Conservation (phyloP, 371 early-diverging fungal species). For the Lichtheimia hyalospora region DNA sequence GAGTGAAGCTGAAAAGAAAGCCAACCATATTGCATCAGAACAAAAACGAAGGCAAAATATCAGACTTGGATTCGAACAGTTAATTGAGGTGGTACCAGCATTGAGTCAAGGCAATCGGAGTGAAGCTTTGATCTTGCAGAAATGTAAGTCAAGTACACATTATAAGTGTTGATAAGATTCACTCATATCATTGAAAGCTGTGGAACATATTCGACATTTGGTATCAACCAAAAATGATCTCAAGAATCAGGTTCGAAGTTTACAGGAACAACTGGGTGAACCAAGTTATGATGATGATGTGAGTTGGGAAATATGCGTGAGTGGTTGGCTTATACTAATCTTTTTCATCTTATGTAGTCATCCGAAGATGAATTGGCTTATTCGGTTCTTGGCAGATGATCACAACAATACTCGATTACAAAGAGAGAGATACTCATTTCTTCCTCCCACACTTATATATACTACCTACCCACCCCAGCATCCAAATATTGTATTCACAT, state of each 20-base stretch:
- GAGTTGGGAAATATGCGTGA: too few species aligned
- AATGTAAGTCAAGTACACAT: conserved; percentile 35
- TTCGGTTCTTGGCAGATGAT: conserved; percentile 5
- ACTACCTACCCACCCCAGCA: too few species aligned
- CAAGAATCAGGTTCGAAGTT: conserved; percentile 26
- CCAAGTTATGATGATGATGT: conserved; percentile 41
- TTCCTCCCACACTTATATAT: too few species aligned
- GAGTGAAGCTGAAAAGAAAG: conserved; percentile 91
- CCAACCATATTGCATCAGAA: conserved; percentile 94
- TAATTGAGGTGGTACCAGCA: conserved; percentile 80
- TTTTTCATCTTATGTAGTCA: conserved; percentile 21
- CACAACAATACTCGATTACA: too few species aligned
- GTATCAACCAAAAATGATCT: conserved; percentile 32
- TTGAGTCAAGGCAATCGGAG: conserved; percentile 63
- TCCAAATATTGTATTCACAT: too few species aligned
- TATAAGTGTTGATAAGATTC: background rate
- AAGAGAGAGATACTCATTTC: too few species aligned
- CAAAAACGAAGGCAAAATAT: conserved; percentile 90
- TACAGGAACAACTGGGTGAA: conserved; percentile 27
- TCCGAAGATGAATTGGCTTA: conserved; percentile 39
- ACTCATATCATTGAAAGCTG: conserved; percentile 6
- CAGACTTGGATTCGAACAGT: conserved; percentile 78
- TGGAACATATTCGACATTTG: conserved; percentile 33
- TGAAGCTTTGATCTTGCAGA: conserved; percentile 58
- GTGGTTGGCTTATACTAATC: too few species aligned